These are phyloP conservation scores for Neurospora sp. DNA, from an alignment of 495 filamentous ascomycete species.

Conservation along the genomic window DNA sequence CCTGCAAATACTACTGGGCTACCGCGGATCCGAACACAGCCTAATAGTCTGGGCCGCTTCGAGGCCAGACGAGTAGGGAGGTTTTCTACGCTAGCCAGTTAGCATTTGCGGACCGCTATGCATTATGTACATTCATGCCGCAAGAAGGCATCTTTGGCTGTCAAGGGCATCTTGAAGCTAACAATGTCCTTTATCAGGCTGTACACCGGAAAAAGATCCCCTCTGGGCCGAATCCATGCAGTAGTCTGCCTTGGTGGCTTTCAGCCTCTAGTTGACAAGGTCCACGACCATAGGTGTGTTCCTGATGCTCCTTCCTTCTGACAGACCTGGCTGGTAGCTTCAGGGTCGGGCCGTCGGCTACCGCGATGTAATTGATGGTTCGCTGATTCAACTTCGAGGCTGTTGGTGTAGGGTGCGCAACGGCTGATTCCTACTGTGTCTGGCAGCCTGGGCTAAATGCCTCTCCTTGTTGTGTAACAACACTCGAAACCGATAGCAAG, in stretches of 20 bases:
- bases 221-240: background rate
- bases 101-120: background rate
- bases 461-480: background rate
- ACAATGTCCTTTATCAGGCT: too few relatives aligned
- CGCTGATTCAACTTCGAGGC: background rate
- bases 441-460: background rate
- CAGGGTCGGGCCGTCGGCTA: background rate
- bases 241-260: background rate
- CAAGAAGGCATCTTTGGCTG: background rate
- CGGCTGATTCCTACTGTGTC: background rate
- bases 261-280: background rate
- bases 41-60: too few relatives aligned
- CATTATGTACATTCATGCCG: background rate
- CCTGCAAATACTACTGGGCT: too few relatives aligned
- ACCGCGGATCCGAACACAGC: too few relatives aligned
- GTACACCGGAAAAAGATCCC: too few relatives aligned
- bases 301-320: background rate
- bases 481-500: background rate
- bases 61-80: too few relatives aligned
- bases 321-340: background rate
- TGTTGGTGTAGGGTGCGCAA: background rate
- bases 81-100: too few relatives aligned
- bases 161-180: too few relatives aligned
- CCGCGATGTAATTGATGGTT: background rate
- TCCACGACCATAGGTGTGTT: background rate